Conservation (phyloP, 2,329 filamentous ascomycete species). For the Phaeosphaeriaceae sp. region DNA sequence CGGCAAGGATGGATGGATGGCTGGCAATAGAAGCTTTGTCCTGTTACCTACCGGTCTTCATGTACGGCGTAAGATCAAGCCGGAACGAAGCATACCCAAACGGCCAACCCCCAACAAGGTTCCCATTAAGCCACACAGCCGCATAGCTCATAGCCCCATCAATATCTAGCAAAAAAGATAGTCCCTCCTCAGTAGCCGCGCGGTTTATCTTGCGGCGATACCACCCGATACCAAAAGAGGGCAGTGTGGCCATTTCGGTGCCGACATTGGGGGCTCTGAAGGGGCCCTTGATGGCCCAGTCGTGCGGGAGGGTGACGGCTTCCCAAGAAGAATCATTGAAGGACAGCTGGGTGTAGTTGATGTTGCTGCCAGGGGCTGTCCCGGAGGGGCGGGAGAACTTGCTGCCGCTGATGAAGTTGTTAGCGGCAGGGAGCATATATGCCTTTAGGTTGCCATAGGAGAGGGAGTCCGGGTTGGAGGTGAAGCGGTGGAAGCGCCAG, state of each 20-base stretch:
- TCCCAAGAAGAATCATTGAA: conserved; percentile 55
- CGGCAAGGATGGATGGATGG: too few species aligned
- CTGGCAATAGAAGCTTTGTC: too few species aligned
- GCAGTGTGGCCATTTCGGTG: conserved; percentile 55
- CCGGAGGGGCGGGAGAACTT: conserved; percentile 43
- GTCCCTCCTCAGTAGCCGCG: conserved; percentile 39
- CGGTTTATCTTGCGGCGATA: conserved; percentile 58
- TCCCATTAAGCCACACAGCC: conserved; percentile 60
- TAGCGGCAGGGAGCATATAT: conserved; percentile 53
- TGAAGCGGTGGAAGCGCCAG: conserved; percentile 50
- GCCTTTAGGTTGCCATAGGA: conserved; percentile 48
- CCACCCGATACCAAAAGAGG: conserved; percentile 61
- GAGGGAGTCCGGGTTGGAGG: conserved; percentile 47
- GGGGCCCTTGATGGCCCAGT: conserved; percentile 58
- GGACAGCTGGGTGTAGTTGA: conserved; percentile 39
- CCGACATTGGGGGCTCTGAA: conserved; percentile 47
- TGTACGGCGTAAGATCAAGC: conserved; percentile 57
- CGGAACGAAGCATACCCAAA: conserved; percentile 60
- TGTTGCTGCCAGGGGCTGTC: conserved; percentile 33
- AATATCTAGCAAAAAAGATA: conserved; percentile 55
- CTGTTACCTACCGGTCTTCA: conserved; percentile 16
- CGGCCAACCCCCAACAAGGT: conserved; percentile 60
- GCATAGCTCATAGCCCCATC: conserved; percentile 62
- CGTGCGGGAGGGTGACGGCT: conserved; percentile 53
- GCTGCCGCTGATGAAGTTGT: conserved; percentile 49